Percentiles rank a stretch among this genome's conserved stretches.
Evolutionary conservation across 2,329 filamentous ascomycete genomes (phyloP).

Genomic region (Alternaria solani): DNA sequence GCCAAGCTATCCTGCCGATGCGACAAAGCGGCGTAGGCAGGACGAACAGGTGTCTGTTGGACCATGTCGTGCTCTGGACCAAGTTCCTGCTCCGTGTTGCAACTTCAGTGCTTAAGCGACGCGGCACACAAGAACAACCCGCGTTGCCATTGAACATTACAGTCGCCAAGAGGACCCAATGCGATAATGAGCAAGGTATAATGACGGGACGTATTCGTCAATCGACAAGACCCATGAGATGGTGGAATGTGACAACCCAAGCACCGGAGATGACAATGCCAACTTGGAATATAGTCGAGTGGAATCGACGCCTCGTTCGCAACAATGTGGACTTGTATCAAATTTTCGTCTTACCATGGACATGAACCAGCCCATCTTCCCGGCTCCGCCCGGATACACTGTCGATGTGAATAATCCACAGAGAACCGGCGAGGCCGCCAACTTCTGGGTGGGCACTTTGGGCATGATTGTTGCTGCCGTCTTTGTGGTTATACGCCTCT

Average conservation of each 20-base stretch:
- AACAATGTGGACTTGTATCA: background rate
- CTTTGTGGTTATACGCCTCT: conserved; percentile 35
- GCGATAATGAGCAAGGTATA: background rate
- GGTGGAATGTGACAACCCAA: background rate
- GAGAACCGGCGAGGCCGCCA: conserved; percentile 16
- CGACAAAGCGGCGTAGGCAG: background rate
- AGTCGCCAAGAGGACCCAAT: background rate
- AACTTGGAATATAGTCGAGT: background rate
- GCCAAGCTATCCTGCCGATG: background rate
- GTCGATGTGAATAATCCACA: conserved; percentile 39
- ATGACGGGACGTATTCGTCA: background rate
- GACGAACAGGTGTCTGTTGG: background rate
- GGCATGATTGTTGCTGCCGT: conserved; percentile 32
- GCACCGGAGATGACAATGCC: background rate
- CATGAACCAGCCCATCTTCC: conserved; percentile 21
- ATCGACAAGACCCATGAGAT: background rate
- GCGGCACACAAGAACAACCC: background rate
- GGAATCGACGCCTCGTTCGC: background rate
- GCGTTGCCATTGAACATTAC: background rate
- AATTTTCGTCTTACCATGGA: conserved; percentile 9
- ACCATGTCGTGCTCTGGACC: background rate
- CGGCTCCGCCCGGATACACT: conserved; percentile 36
- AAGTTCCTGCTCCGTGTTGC: background rate
- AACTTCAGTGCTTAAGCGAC: background rate
- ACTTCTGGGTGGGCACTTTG: conserved; percentile 30